phyloP scores from a whole-genome alignment of 73 alveolate genomes.

The Tetrahymena elliotti region DNA sequence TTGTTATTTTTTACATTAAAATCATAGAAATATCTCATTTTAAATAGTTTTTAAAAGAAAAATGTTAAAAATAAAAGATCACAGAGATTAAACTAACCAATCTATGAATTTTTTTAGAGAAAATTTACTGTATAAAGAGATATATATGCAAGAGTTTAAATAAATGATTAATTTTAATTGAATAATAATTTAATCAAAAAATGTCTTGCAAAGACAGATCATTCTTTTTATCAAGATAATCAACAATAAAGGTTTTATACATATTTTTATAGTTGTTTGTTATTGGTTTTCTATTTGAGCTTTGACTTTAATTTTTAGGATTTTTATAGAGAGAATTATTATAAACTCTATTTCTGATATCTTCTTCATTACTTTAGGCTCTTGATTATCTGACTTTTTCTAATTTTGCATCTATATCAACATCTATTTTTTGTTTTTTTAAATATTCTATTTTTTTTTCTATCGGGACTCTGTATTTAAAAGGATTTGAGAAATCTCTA shows the following conservation, averaged over 20 bases:
- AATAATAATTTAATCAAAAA: not conserved
- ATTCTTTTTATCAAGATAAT: not conserved
- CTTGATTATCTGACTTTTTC: not conserved
- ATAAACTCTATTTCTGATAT: not conserved
- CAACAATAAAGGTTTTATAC: not conserved
- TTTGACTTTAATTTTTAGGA: not conserved
- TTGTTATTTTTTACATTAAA: too few relatives aligned
- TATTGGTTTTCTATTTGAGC: not conserved
- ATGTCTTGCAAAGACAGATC: not conserved
- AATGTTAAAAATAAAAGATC: too few relatives aligned
- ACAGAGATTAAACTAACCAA: too few relatives aligned
- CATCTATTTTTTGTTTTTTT: not conserved
- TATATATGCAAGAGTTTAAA: too few relatives aligned
- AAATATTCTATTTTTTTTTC: not conserved
- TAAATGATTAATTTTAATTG: too few relatives aligned
- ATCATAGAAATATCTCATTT: too few relatives aligned
- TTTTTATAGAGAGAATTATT: not conserved
- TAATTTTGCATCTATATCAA: not conserved
- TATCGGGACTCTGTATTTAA: not conserved
- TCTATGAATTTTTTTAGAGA: too few relatives aligned
- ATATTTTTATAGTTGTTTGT: not conserved
- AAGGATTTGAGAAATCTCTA: not conserved
- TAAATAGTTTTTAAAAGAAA: too few relatives aligned
- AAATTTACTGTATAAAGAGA: too few relatives aligned
- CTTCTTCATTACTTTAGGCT: not conserved